Evolutionary conservation across 2,329 filamentous ascomycete species (phyloP), one percentile per base, ranked within the genome.

Genomic region (Ustulina deusta): DNA sequence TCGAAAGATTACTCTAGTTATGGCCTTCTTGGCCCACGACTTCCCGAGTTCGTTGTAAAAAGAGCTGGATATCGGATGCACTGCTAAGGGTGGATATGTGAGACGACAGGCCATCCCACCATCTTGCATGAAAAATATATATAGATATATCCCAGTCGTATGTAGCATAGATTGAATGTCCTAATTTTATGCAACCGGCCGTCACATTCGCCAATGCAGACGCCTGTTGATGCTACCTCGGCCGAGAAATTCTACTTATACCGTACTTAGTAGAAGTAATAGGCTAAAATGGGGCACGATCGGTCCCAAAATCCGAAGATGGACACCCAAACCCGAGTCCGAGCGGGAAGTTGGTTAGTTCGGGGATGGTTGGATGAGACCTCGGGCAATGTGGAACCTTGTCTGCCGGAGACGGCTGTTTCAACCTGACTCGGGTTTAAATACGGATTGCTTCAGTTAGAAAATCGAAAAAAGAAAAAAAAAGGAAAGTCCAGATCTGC

Each of bases 341-440:
- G 63, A 69, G 63, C 65, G 38, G 60, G 13, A n/a, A n/a, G 0
- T n/a, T 44, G 55, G 25, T 25, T 51, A 54, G 46, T 60, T 65
- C 55, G 56, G 48, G 48, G 46, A 22, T 29, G 36, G 48, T 40
- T 27, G 10, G 27, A n/a, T 10, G 6, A 15, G 7, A 61, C 40
- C 52, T 62, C 58, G 64, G 58, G 29, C 22, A 7, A 44, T 42
- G 48, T 27, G 46, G 46, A n/a, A 46, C 48, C 34, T 20, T 25
- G 34, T 42, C 22, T 22, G 9, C 56, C 27, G 34, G 36, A 22
- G 10, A 32, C 10, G 49, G 44, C 20, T 64, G 56, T 44, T 42
- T 67, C 48, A 67, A 51, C 20, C 7, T 36, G 25, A 6, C 29
- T 60, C 17, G n/a, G 40, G 29, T 25, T 11, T 34, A 4, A 25